These are phyloP conservation scores for Didymellaceae sp. DNA, from an alignment of 2,329 filamentous ascomycete species.

Conservation along the genomic window DNA sequence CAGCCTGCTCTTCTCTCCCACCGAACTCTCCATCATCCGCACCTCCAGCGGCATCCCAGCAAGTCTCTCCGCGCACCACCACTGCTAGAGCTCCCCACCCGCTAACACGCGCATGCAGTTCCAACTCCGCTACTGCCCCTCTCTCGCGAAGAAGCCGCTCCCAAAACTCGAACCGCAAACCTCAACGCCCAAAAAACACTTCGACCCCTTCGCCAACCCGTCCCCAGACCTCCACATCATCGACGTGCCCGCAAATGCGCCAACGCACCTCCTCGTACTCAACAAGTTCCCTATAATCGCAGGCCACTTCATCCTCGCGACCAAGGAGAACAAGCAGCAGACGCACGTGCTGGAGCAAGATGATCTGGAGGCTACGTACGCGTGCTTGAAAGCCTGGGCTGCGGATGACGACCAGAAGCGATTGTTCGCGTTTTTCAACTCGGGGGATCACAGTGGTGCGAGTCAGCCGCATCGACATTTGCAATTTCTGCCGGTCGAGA, in stretches of 20 bases:
- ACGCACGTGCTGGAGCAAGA: conserved; percentile 65
- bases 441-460: conserved; percentile 70
- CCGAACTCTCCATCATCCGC: conserved; percentile 48
- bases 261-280: conserved; percentile 69
- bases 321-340: conserved; percentile 68
- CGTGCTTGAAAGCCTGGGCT: conserved; percentile 66
- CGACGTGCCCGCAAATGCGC: conserved; percentile 51
- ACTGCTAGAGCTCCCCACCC: background rate
- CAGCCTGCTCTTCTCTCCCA: conserved; percentile 49
- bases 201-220: conserved; percentile 71
- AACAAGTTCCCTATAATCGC: conserved; percentile 78
- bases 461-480: conserved; percentile 76
- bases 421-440: conserved; percentile 74
- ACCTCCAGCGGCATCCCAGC: conserved; percentile 48
- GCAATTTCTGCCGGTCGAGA: conserved; percentile 70
- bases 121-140: conserved; percentile 74
- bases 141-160: conserved; percentile 70
- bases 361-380: conserved; percentile 67
- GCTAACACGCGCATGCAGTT: conserved; percentile 60
- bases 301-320: conserved; percentile 75
- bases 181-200: conserved; percentile 30
- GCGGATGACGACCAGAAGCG: conserved; percentile 41
- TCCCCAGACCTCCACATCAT: conserved; percentile 61
- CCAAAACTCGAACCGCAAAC: conserved; percentile 47
- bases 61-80: conserved; percentile 24